Evolutionary conservation across 139 green algal species (phyloP).

Genomic region (Closterium sp.): DNA sequence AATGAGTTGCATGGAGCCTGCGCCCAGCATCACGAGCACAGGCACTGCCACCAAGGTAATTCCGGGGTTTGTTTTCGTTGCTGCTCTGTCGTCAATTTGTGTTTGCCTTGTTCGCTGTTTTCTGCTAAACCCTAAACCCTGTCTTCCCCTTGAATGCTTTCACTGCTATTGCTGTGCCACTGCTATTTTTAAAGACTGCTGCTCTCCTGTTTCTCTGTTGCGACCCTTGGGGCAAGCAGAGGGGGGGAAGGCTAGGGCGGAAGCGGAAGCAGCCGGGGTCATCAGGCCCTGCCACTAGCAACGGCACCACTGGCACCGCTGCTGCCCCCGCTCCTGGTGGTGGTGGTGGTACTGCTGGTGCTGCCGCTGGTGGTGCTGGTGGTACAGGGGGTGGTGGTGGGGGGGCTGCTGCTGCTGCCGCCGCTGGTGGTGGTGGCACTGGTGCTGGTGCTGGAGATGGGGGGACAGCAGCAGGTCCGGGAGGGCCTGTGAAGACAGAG

Average conservation of each 20-base stretch:
- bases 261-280: background rate
- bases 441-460: background rate
- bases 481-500: background rate
- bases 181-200: background rate
- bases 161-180: no score
- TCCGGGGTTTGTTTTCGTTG: background rate
- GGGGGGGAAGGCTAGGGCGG: background rate
- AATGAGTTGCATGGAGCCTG: no score
- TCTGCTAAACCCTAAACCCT: no score
- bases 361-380: background rate
- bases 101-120: background rate
- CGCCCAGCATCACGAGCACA: background rate
- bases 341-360: background rate
- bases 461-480: background rate
- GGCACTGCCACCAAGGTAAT: background rate
- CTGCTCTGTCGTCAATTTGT: background rate
- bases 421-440: background rate
- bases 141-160: no score
- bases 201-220: no score
- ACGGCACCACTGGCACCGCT: background rate
- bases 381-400: background rate
- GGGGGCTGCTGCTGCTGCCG: background rate
- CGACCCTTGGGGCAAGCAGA: background rate
- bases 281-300: background rate
- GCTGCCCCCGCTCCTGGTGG: background rate